Conservation (phyloP, 306 rosid species). For the Myrica gale region DNA sequence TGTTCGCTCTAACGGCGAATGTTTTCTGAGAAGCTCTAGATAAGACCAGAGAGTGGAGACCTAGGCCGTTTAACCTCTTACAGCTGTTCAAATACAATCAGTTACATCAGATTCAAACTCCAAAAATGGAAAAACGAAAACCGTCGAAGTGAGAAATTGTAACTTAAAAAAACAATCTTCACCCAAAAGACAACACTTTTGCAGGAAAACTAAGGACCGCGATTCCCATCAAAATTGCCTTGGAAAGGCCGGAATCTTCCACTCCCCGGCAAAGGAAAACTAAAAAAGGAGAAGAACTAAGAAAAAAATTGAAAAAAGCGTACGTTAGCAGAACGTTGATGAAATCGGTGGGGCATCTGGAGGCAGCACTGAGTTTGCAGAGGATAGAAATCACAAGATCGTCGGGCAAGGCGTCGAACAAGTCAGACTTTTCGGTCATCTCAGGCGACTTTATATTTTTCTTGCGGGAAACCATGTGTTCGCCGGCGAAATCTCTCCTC, state of each 20-base stretch:
- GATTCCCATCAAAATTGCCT: not conserved
- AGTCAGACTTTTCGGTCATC: constrained; percentile 22
- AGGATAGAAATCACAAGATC: constrained; percentile 72
- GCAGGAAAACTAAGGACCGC: not conserved
- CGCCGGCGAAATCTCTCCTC: constrained; percentile 35
- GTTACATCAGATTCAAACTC: constrained; percentile 11
- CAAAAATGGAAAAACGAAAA: not conserved
- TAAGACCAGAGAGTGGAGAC: constrained; percentile 50
- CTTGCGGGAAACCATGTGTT: constrained; percentile 38
- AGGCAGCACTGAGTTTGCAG: constrained; percentile 56
- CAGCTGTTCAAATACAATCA: constrained; percentile 52
- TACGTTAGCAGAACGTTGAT: constrained; percentile 66
- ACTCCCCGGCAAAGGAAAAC: not conserved
- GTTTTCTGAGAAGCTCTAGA: constrained; percentile 59
- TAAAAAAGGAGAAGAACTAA: not conserved
- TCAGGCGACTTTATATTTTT: constrained; percentile 34
- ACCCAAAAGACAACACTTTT: not conserved
- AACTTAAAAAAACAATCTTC: not conserved
- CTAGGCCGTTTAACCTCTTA: constrained; percentile 62
- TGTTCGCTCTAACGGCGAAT: constrained; percentile 49
- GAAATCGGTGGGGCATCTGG: constrained; percentile 65
- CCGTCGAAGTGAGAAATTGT: not conserved
- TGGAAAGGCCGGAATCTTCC: not conserved
- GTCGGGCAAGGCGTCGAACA: constrained; percentile 69
- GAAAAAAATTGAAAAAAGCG: not conserved